Conservation (phyloP, 2,329 filamentous ascomycete species). For the Verticillium dahliae region DNA sequence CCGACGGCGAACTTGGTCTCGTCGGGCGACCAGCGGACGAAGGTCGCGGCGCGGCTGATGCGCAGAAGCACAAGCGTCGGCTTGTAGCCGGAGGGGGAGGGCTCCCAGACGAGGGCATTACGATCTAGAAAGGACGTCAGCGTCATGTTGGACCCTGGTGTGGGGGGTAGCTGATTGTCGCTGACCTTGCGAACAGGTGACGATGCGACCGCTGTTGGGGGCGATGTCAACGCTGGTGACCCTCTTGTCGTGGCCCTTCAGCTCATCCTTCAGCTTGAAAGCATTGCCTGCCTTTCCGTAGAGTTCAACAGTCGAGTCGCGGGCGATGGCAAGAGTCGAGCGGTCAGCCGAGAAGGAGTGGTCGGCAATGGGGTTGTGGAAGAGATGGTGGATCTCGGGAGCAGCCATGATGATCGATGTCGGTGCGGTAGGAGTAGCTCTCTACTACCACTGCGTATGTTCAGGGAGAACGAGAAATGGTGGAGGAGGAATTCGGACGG, state of each 20-base stretch:
- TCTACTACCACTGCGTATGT: constrained; percentile 71
- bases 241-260: constrained; percentile 95
- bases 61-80: constrained; percentile 93
- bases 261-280: constrained; percentile 82
- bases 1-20: constrained; percentile 98
- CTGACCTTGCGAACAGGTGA: constrained; percentile 91
- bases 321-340: constrained; percentile 80
- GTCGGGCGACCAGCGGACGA: constrained; percentile 93
- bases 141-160: background rate
- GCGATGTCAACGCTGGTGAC: constrained; percentile 97
- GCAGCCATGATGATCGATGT: constrained; percentile 56
- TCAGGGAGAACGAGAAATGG: background rate
- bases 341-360: constrained; percentile 96
- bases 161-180: constrained; percentile 7
- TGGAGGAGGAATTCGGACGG: background rate
- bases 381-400: constrained; percentile 92
- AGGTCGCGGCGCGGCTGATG: constrained; percentile 94
- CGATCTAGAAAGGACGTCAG: constrained; percentile 55
- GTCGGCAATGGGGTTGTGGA: constrained; percentile 93
- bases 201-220: constrained; percentile 82
- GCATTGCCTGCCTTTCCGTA: constrained; percentile 67
- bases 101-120: constrained; percentile 97
- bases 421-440: constrained; percentile 82
- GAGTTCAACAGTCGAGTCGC: constrained; percentile 84
- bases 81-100: constrained; percentile 87